A percentile compares a stretch with the other conserved stretches of the same genome.
These are phyloP conservation scores for Alternaria sp. DNA, from an alignment of 2,329 filamentous ascomycete genomes.

Conservation along the genomic window DNA sequence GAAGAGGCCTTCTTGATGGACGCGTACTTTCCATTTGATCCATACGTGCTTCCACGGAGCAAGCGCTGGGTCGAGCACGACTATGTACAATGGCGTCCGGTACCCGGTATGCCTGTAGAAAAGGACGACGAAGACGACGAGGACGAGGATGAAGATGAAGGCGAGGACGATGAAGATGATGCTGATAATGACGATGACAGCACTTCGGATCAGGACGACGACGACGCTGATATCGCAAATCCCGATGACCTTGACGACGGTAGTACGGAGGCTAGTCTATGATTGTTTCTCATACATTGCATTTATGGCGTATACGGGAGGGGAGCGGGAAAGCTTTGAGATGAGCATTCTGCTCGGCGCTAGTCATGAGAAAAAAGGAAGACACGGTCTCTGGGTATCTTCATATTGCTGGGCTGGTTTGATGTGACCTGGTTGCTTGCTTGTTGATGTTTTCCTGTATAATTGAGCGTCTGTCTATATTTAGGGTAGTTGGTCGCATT, in stretches of 20 bases:
- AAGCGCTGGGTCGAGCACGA: constrained; percentile 81
- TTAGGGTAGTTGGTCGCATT: background rate
- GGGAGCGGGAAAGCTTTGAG: background rate
- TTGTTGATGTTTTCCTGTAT: background rate
- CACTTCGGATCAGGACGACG: constrained; percentile 10
- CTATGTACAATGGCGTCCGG: constrained; percentile 50
- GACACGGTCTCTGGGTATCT: too few relatives aligned
- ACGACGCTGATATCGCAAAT: background rate
- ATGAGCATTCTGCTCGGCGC: background rate
- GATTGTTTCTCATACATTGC: background rate
- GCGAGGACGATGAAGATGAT: constrained; percentile 8
- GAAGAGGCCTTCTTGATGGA: constrained; percentile 87
- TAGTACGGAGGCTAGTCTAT: constrained; percentile 16
- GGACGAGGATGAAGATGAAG: constrained; percentile 24
- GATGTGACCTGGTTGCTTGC: too few relatives aligned
- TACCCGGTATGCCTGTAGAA: constrained; percentile 54
- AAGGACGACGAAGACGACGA: constrained; percentile 56
- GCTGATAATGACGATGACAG: constrained; percentile 17
- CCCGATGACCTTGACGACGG: constrained; percentile 15
- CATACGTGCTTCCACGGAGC: constrained; percentile 87
- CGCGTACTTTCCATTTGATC: constrained; percentile 96
- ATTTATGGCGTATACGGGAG: constrained; percentile 4
- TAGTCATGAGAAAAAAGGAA: background rate
- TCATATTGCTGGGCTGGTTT: too few relatives aligned
- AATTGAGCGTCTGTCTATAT: background rate